These are phyloP conservation scores for Rhodotorula babjevae DNA, from an alignment of 768 basidiomycete genomes.

Conservation along the genomic window DNA sequence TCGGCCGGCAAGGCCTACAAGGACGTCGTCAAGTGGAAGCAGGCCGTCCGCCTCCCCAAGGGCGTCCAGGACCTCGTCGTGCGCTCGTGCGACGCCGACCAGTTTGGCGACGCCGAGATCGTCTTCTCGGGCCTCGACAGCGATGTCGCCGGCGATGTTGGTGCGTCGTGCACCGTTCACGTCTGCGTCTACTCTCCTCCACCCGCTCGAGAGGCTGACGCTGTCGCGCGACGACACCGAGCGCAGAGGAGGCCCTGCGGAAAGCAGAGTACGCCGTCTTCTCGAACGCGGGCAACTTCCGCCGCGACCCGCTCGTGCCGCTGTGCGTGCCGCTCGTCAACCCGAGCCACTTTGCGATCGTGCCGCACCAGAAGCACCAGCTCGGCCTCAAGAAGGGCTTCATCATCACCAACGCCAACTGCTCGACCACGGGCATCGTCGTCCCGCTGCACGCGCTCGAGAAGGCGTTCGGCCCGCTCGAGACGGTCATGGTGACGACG, in stretches of 20 bases:
- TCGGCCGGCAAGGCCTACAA: conserved; percentile 79
- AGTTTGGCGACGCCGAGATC: conserved; percentile 73
- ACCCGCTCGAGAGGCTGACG: background rate
- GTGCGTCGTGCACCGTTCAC: conserved; percentile 56
- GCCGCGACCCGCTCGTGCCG: conserved; percentile 85
- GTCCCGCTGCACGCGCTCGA: conserved; percentile 88
- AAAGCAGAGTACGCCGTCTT: conserved; percentile 84
- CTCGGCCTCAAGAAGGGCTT: conserved; percentile 68
- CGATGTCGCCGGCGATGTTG: conserved; percentile 91
- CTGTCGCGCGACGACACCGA: fast-evolving
- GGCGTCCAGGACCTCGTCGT: conserved; percentile 63
- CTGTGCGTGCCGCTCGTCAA: conserved; percentile 97
- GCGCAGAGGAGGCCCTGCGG: conserved; percentile 74
- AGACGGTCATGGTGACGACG: conserved; percentile 83
- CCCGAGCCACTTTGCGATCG: conserved; percentile 72
- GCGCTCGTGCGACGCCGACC: conserved; percentile 67
- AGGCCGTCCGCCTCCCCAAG: conserved; percentile 67
- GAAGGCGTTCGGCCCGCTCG: conserved; percentile 86
- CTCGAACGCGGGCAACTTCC: conserved; percentile 94
- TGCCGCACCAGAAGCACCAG: conserved; percentile 66
- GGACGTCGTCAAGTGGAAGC: conserved; percentile 77
- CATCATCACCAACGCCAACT: conserved; percentile 98
- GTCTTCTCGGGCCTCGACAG: conserved; percentile 95
- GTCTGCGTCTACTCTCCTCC: too few relatives aligned
- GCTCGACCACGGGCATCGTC: conserved; percentile 87